phyloP scores from a whole-genome alignment of 169 alveolate species.

The Plasmodium relictum region DNA sequence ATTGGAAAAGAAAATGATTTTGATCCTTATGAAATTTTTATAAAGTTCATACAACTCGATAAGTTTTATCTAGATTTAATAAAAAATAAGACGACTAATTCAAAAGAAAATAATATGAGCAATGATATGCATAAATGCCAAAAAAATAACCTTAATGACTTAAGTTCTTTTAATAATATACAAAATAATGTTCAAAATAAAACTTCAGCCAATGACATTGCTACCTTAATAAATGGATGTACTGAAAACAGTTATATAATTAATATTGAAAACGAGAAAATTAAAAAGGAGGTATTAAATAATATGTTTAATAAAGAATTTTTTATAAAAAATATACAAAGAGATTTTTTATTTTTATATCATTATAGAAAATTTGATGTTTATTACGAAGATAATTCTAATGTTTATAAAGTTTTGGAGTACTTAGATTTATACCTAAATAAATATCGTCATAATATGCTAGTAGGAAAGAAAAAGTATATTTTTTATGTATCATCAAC shows the following conservation, averaged over 20 bases:
- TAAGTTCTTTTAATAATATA: not conserved
- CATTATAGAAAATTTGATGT: slow-evolving; percentile 65
- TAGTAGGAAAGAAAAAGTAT: slow-evolving; percentile 52
- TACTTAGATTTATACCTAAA: slow-evolving; percentile 53
- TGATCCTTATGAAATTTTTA: slow-evolving; percentile 36
- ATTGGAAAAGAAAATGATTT: slow-evolving; percentile 21
- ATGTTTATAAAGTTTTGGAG: slow-evolving; percentile 58
- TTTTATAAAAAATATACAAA: slow-evolving; percentile 33
- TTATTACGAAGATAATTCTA: slow-evolving; percentile 50
- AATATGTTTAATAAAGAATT: slow-evolving; percentile 31
- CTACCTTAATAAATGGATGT: not conserved
- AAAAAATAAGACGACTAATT: not conserved
- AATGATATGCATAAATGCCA: not conserved
- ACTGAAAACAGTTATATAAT: not conserved
- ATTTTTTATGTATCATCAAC: slow-evolving; percentile 46
- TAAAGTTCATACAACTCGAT: slow-evolving; percentile 22
- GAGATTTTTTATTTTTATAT: slow-evolving; percentile 51
- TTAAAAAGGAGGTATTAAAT: not conserved
- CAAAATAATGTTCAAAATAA: not conserved
- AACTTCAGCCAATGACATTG: not conserved
- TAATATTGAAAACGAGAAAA: not conserved
- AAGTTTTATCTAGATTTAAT: not conserved
- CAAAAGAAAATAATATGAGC: not conserved
- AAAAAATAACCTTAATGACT: not conserved
- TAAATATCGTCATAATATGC: slow-evolving; percentile 46